Conservation (phyloP, 2,329 filamentous ascomycete species). For the Diaporthe sp. region DNA sequence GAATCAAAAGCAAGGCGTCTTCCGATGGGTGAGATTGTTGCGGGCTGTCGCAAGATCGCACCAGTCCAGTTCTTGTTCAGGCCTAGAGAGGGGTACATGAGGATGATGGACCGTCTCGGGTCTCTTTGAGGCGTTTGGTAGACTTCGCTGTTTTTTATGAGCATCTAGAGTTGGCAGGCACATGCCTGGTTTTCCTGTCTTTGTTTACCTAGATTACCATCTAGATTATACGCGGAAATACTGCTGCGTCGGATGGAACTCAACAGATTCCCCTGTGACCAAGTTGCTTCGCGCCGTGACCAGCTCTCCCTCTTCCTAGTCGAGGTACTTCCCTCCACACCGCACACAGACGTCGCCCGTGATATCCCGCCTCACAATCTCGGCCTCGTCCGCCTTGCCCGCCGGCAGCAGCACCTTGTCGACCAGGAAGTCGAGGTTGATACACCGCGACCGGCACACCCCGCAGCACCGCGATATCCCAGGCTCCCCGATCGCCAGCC, state of each 20-base stretch:
- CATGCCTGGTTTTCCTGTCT: constrained; percentile 2
- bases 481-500: constrained; percentile 64
- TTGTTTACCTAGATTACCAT: neutral
- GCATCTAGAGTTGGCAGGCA: neutral
- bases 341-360: constrained; percentile 44
- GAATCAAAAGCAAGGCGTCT: neutral
- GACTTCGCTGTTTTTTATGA: neutral
- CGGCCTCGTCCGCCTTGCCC: constrained; percentile 35
- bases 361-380: constrained; percentile 36
- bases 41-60: neutral
- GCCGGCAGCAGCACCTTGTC: constrained; percentile 39
- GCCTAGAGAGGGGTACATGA: neutral
- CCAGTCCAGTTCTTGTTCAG: neutral
- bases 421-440: constrained; percentile 55
- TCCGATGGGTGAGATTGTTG: neutral
- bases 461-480: constrained; percentile 65
- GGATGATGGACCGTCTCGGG: neutral
- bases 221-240: neutral
- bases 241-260: neutral
- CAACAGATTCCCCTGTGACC: too few relatives aligned
- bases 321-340: constrained; percentile 50
- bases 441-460: constrained; percentile 63
- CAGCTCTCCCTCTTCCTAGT: constrained; percentile 32
- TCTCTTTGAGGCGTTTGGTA: neutral
- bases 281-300: neutral